phyloP scores from a whole-genome alignment of 2,329 filamentous ascomycete genomes.

The Sclerotinia subarctica region DNA sequence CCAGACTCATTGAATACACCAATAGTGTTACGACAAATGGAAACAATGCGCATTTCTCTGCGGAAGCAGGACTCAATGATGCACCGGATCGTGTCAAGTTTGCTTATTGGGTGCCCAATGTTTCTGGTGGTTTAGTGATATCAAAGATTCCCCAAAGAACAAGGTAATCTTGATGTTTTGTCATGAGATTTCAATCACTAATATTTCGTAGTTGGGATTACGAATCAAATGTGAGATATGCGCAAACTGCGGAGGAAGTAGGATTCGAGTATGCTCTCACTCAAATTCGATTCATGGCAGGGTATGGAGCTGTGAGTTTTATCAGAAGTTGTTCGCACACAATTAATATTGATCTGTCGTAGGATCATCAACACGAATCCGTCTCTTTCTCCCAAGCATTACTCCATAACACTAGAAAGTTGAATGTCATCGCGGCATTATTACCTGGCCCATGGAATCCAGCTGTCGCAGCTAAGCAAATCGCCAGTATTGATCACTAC shows the following conservation, averaged over 20 bases:
- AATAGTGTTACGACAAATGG: constrained; percentile 4
- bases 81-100: constrained; percentile 46
- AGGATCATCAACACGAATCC: constrained; percentile 49
- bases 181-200: background rate
- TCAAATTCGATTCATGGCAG: constrained; percentile 53
- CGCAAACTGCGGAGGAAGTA: constrained; percentile 46
- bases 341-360: background rate
- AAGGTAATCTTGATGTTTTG: constrained; percentile 16
- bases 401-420: constrained; percentile 45
- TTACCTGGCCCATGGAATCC: constrained; percentile 52
- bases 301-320: constrained; percentile 43
- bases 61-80: constrained; percentile 42
- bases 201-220: constrained; percentile 44
- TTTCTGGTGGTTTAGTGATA: constrained; percentile 52
- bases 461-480: constrained; percentile 51
- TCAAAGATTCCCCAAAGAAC: constrained; percentile 51
- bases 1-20: constrained; percentile 6
- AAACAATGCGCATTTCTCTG: constrained; percentile 27
- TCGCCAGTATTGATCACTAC: constrained; percentile 52
- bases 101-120: constrained; percentile 54
- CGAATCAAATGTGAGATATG: constrained; percentile 48
- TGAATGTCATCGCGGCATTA: constrained; percentile 51
- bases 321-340: background rate
- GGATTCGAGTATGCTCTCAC: constrained; percentile 52
- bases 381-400: constrained; percentile 52